phyloP scores from a whole-genome alignment of 2,329 filamentous ascomycete genomes.

The Penicillium rolfsii region DNA sequence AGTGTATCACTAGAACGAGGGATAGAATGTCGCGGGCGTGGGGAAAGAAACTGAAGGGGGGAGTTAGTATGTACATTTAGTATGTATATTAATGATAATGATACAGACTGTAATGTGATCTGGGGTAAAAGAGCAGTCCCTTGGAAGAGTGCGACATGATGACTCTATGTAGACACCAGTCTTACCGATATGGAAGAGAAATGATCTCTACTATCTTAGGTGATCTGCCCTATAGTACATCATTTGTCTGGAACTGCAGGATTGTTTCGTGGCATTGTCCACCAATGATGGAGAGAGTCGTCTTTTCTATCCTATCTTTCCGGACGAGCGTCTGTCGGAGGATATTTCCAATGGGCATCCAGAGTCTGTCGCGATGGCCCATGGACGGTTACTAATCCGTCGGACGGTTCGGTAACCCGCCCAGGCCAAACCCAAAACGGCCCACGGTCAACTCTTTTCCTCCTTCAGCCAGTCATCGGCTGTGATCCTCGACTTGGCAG shows the following conservation, averaged over 20 bases:
- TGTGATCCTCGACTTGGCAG: constrained; percentile 6
- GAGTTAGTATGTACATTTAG: no score
- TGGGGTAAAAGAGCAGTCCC: not conserved
- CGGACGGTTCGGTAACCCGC: not conserved
- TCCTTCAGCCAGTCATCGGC: not conserved
- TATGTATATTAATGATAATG: no score
- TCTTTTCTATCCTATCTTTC: not conserved
- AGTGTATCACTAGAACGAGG: not conserved
- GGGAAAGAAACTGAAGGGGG: not conserved
- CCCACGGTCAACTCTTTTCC: constrained; percentile 25
- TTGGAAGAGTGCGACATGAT: not conserved
- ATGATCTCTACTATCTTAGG: no score
- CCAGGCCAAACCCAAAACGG: constrained; percentile 14
- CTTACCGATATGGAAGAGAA: not conserved
- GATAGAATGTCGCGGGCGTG: not conserved
- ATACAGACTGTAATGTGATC: not conserved
- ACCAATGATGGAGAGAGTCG: not conserved
- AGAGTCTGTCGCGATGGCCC: no score
- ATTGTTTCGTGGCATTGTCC: not conserved
- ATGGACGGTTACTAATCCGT: no score
- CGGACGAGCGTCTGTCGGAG: not conserved
- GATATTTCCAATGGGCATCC: not conserved
- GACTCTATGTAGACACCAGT: not conserved
- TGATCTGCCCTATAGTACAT: no score
- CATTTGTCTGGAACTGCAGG: no score